Evolutionary conservation across 768 basidiomycete genomes (phyloP).

Genomic region (Dacryopinax spathularia): DNA sequence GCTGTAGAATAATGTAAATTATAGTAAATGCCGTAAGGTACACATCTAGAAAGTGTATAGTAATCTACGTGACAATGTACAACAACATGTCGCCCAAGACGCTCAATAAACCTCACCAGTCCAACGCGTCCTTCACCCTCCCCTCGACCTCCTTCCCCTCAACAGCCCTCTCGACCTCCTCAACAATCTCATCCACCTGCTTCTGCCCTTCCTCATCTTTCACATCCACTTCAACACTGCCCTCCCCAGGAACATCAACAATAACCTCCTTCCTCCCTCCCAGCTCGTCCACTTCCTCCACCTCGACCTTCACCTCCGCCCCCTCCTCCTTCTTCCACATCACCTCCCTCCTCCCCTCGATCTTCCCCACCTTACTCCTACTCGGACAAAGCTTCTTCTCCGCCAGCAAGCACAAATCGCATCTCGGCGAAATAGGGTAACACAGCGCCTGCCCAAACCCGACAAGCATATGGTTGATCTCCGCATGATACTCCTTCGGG

Average conservation of each 20-base stretch:
- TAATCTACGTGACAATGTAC: neutral
- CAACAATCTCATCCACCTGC: neutral
- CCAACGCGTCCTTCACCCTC: neutral
- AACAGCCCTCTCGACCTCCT: neutral
- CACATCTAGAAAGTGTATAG: neutral
- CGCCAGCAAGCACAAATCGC: neutral
- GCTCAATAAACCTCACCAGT: neutral
- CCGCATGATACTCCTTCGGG: neutral
- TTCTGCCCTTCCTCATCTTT: neutral
- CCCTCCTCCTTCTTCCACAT: conserved; percentile 3
- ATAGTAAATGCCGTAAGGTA: neutral
- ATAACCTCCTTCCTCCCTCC: neutral
- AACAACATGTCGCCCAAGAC: neutral
- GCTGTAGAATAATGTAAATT: neutral
- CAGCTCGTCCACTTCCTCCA: neutral
- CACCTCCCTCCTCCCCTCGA: neutral
- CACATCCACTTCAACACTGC: neutral
- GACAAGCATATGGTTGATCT: conserved; percentile 3
- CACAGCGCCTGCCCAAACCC: conserved; percentile 5
- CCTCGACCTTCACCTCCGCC: neutral
- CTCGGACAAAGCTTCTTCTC: conserved; percentile 1
- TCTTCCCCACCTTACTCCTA: neutral
- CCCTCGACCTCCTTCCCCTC: neutral
- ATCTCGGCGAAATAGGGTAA: neutral
- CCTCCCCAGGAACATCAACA: neutral